phyloP scores from a whole-genome alignment of 768 basidiomycete species.

The Hortiboletus campestris region DNA sequence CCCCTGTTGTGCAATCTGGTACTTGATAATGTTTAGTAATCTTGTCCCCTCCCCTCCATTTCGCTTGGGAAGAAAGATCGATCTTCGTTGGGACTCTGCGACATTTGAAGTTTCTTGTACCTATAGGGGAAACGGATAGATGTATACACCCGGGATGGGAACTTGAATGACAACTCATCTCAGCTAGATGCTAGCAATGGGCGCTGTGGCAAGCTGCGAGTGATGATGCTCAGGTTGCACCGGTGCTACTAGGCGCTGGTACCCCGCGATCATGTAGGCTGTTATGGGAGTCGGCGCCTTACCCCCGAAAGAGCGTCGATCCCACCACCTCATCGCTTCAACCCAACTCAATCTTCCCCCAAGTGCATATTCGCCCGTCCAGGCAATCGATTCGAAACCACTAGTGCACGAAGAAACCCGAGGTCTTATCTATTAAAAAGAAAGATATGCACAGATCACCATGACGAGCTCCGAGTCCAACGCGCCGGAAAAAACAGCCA shows the following conservation, averaged over 20 bases:
- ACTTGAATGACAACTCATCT: background rate
- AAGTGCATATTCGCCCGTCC: background rate
- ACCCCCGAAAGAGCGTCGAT: no score
- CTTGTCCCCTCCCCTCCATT: background rate
- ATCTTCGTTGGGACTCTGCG: background rate
- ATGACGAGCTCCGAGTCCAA: background rate
- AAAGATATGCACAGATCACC: background rate
- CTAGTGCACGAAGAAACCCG: background rate
- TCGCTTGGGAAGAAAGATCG: background rate
- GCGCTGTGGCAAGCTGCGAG: no score
- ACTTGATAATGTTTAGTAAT: conserved; percentile 4
- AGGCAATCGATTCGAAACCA: background rate
- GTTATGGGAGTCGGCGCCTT: no score
- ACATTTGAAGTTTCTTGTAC: conserved; percentile 4
- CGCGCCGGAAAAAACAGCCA: background rate
- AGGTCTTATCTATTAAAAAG: background rate
- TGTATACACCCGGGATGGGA: background rate
- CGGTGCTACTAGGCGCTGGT: no score
- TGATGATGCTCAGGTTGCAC: no score
- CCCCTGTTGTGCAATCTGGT: background rate
- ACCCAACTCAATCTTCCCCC: no score
- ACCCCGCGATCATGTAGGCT: no score
- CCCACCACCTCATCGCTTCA: no score
- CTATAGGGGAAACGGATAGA: conserved; percentile 6
- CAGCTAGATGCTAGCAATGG: background rate